Conservation (phyloP, 768 basidiomycete genomes). For the Artomyces pyxidatus region DNA sequence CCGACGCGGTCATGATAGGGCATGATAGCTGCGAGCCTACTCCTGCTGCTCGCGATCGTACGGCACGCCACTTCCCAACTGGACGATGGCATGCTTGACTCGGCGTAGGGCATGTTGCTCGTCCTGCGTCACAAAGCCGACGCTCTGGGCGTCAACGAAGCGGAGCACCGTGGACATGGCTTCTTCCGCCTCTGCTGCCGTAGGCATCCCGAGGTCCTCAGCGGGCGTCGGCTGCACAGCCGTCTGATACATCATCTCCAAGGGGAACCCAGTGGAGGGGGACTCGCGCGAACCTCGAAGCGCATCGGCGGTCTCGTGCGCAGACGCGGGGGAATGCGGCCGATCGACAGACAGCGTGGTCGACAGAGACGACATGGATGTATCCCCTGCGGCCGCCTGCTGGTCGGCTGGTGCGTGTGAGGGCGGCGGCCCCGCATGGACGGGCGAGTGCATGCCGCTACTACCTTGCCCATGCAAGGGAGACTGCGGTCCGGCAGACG, state of each 20-base stretch:
- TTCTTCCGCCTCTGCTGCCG: constrained; percentile 43
- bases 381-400: neutral
- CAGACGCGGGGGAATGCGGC: neutral
- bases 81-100: neutral
- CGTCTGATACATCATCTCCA: constrained; percentile 4
- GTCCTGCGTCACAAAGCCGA: constrained; percentile 23
- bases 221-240: constrained; percentile 9
- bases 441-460: too few species aligned
- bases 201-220: constrained; percentile 19
- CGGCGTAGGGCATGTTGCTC: constrained; percentile 33
- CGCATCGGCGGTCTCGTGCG: neutral
- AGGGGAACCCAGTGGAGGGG: too few species aligned
- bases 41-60: neutral
- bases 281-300: neutral
- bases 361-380: neutral
- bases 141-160: constrained; percentile 39
- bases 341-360: neutral
- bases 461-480: too few species aligned
- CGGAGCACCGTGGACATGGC: constrained; percentile 46
- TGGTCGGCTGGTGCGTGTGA: neutral
- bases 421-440: neutral
- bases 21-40: too few species aligned
- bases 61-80: neutral
- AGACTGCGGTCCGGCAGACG: too few species aligned
- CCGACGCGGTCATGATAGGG: too few species aligned